Evolutionary conservation across 305 asterid genomes (phyloP), one percentile per base, ranked within the genome.

Genomic region (Petunia hybrid): DNA sequence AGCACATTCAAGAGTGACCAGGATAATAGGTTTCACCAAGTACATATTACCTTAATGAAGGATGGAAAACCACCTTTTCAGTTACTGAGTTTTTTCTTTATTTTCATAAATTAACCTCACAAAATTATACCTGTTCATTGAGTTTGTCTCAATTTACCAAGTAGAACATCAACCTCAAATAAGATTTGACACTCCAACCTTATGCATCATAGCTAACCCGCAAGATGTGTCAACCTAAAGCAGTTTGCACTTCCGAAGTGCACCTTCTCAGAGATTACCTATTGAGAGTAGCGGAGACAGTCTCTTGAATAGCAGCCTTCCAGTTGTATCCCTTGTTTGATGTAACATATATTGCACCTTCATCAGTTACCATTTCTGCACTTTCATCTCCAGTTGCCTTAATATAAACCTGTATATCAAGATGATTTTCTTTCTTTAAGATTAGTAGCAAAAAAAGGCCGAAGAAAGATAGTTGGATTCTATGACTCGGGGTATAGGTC

Each of bases 351-450:
- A 94, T 92, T 78, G 99, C 99, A 85, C 99, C 98, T 90, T 96
- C 98, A 78, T 94, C 98, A 42, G 99, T 96, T 48, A 96, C 98
- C 98, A 96, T 92, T 87, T 96, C 99, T 38, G 99, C 98, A 85
- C 97, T 86, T 81, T 93, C 86, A 55, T 88, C 97, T 87, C 98
- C 98, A 10, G 93, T 94, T 71, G 94, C 98, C 61, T 88, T 63
- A 87, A 96, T 89, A 82, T 87, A 91, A 60, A 89, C 92, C 95
- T 87, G 89, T 82, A 85, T 80, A 78, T 56, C 46, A 53, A 65
- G 46, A 22, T 48, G 39, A 51, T 14, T 51, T 62, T 64, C 62
- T 66, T 66, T 79, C 53, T 66, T 79, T 48, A 9, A 51, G 67
- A 79, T 79, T 35, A 79, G 63, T 79, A 59, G 42, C 4, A 79